Base-by-base conservation (phyloP, 2,329 filamentous ascomycete species). In the Monilinia fructicola region DNA sequence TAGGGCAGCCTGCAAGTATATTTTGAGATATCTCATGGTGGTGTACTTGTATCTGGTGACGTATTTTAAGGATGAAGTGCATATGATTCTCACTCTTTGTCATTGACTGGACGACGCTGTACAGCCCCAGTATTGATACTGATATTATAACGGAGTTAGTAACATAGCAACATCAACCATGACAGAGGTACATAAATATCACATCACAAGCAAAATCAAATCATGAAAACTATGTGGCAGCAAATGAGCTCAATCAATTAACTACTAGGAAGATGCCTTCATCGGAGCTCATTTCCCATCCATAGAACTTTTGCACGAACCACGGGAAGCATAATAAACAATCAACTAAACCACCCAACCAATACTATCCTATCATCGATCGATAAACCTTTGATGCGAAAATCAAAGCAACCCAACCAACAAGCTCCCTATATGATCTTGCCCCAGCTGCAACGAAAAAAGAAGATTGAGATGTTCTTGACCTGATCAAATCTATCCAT, bases 401-500 rank as follows among this genome's bases (percentile, higher is more conserved):
- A 16, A 58, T 28, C 44, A 31, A 58, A 42, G 23, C 31, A 58
- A 58, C 16, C 55, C 40, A 46, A 58, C 55, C 23, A 58, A 38
- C 44, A 11, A 61, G n/a, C 44, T 52, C 38, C 23, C 55, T 18
- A 46, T 26, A 50, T 61, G 4, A 60, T 50, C 46, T 38, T 40
- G 21, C 38, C n/a, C 28, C 28, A 50, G 31, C 35, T 50, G 10
- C 31, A 50, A 61, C 7, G 58, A 50, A 60, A 50, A 56, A 48
- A 26, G 21, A 61, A 40, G 58, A 40, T 50, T 50, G n/a, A 26
- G n/a, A 50, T 38, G 26, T 35, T 35, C 42, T 48, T 23, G n/a
- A 59, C 42, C 56, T 12, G 28, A 48, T 61, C 44, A 11, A 61
- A 61, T 50, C 58, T 26, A 61, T 60, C 44, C 21, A 60, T 60